Percentiles rank a stretch among this genome's conserved stretches.
Conservation (phyloP, 2,329 filamentous ascomycete genomes). For the Leptographium galeiforme region DNA sequence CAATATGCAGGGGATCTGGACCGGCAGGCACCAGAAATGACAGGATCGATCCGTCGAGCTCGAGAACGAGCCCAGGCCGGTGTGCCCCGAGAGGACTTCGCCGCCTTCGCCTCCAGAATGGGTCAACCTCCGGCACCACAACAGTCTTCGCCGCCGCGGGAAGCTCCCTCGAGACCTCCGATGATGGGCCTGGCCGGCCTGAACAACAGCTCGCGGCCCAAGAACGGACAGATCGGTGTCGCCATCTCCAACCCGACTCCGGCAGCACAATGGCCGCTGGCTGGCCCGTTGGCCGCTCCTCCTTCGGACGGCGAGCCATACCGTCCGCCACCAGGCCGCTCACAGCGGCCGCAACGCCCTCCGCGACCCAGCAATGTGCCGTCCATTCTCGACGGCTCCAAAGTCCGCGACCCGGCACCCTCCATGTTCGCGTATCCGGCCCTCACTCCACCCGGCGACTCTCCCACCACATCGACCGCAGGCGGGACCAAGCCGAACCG, state of each 20-base stretch:
- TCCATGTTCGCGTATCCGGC: slow-evolving; percentile 26
- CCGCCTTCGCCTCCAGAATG: slow-evolving; percentile 14
- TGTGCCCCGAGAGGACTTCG: slow-evolving; percentile 17
- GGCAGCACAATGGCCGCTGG: slow-evolving; percentile 41
- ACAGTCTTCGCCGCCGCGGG: neutral
- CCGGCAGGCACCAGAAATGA: slow-evolving; percentile 22
- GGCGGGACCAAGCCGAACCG: slow-evolving; percentile 23
- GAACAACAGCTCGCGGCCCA: neutral
- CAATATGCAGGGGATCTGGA: slow-evolving; percentile 43
- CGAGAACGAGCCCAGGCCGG: slow-evolving; percentile 38
- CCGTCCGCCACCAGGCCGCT: slow-evolving; percentile 34
- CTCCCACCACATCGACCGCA: neutral
- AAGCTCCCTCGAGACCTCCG: slow-evolving; percentile 14
- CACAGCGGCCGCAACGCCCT: slow-evolving; percentile 42
- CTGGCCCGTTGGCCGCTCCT: slow-evolving; percentile 20
- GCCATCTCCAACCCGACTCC: slow-evolving; percentile 41
- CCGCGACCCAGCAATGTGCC: slow-evolving; percentile 47
- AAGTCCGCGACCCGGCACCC: slow-evolving; percentile 41
- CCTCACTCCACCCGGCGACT: neutral
- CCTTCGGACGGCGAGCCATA: slow-evolving; percentile 28
- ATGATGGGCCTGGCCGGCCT: slow-evolving; percentile 10
- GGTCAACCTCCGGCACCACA: slow-evolving; percentile 5
- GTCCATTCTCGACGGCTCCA: slow-evolving; percentile 43
- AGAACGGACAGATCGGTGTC: slow-evolving; percentile 16
- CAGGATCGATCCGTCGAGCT: slow-evolving; percentile 38